These are phyloP conservation scores for Raphanus hybrid DNA, from an alignment of 441 rosid genomes.

Conservation along the genomic window DNA sequence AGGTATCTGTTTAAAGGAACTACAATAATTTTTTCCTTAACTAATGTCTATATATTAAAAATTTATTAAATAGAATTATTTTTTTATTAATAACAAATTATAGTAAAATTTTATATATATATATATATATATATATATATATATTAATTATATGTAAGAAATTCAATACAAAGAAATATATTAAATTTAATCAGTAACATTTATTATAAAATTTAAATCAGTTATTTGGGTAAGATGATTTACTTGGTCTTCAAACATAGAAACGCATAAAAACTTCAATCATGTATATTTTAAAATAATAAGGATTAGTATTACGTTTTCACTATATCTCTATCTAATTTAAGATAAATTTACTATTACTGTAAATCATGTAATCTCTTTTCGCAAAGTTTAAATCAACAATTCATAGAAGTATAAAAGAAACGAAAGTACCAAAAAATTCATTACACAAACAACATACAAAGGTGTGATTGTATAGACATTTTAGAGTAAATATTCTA, in stretches of 20 bases:
- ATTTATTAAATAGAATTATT: background rate
- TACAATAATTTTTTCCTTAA: background rate
- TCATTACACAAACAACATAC: too few species aligned
- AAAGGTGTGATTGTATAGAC: too few species aligned
- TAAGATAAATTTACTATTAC: too few species aligned
- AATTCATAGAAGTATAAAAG: too few species aligned
- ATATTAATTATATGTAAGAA: background rate
- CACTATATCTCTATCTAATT: too few species aligned
- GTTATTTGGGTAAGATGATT: background rate
- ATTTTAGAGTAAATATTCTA: too few species aligned
- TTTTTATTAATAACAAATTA: background rate
- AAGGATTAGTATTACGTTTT: too few species aligned
- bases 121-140: too few species aligned
- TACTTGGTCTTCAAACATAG: background rate
- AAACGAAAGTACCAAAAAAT: too few species aligned
- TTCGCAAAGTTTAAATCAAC: too few species aligned
- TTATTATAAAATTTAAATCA: too few species aligned
- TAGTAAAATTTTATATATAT: background rate
- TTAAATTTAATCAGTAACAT: background rate
- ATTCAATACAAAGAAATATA: background rate
- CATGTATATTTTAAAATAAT: background rate
- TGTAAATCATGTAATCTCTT: too few species aligned
- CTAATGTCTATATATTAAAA: background rate
- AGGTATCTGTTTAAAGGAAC: slow-evolving; percentile 8
- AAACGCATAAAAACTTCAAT: background rate